Percentiles rank a stretch among this genome's conserved stretches.
phyloP scores from a whole-genome alignment of 805 yeast species.

The Metschnikowia hibisci region DNA sequence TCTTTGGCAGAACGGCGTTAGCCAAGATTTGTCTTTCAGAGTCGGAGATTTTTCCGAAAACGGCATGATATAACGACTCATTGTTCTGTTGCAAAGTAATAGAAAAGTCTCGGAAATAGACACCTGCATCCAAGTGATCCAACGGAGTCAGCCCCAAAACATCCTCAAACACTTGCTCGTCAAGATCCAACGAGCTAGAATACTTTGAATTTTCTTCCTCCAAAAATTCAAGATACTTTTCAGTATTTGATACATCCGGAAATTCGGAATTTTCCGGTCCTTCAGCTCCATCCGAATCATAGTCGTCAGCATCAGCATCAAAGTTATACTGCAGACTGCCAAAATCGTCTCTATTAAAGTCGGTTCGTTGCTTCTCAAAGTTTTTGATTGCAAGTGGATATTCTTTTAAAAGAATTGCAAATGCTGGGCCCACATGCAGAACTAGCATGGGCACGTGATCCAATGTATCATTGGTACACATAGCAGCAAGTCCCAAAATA shows the following conservation, averaged over 20 bases:
- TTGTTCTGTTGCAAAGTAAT: constrained; percentile 12
- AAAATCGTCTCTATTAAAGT: constrained; percentile 36
- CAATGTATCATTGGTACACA: constrained; percentile 3
- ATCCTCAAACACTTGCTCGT: constrained; percentile 21
- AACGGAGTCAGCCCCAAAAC: constrained; percentile 23
- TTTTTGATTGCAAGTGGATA: constrained; percentile 70
- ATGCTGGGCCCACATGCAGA: constrained; percentile 39
- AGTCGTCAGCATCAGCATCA: constrained; percentile 12
- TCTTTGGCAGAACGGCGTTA: background rate
- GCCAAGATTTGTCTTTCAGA: constrained; percentile 14
- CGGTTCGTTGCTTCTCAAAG: constrained; percentile 60
- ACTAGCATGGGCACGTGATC: constrained; percentile 35
- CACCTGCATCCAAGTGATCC: constrained; percentile 15
- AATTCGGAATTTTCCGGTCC: too few relatives aligned
- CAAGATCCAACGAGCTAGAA: constrained; percentile 26
- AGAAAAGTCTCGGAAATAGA: constrained; percentile 16
- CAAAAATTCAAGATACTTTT: constrained; percentile 48
- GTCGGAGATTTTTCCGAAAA: constrained; percentile 15
- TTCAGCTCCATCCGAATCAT: constrained; percentile 22
- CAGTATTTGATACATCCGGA: constrained; percentile 26
- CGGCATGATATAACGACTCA: constrained; percentile 12
- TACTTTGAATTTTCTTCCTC: constrained; percentile 40
- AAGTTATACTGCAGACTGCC: constrained; percentile 7
- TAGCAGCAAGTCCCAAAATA: constrained; percentile 49
- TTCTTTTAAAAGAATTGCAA: constrained; percentile 51